These are phyloP conservation scores for Dacryopinax spathularia DNA, from an alignment of 768 basidiomycete species.

Conservation along the genomic window DNA sequence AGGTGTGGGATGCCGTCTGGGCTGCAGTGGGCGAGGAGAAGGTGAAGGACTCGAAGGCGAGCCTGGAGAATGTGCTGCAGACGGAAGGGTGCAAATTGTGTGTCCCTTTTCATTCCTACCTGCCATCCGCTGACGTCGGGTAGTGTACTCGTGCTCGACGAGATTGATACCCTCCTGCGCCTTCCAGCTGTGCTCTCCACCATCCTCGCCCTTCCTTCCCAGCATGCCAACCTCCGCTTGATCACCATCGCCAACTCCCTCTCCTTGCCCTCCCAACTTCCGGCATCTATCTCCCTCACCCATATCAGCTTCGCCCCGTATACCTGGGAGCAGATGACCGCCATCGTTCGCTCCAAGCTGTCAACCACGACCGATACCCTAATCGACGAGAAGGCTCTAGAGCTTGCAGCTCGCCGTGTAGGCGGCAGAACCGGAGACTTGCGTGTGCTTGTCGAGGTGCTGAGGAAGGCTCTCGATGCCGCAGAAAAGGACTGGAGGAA, in stretches of 20 bases:
- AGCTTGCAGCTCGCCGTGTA: slow-evolving; percentile 26
- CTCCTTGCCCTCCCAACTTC: slow-evolving; percentile 48
- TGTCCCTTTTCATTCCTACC: background rate
- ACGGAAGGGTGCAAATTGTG: slow-evolving; percentile 33
- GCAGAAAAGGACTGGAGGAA: slow-evolving; percentile 29
- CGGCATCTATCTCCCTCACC: slow-evolving; percentile 6
- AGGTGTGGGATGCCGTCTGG: slow-evolving; percentile 52
- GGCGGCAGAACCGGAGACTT: slow-evolving; percentile 76
- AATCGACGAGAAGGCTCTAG: slow-evolving; percentile 14
- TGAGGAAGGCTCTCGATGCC: slow-evolving; percentile 64
- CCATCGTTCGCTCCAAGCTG: slow-evolving; percentile 54
- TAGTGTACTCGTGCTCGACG: slow-evolving; percentile 60
- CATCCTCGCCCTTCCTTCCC: slow-evolving; percentile 52
- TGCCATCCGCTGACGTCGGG: background rate
- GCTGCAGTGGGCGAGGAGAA: slow-evolving; percentile 40
- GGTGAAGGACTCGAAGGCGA: slow-evolving; percentile 14
- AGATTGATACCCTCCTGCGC: slow-evolving; percentile 62
- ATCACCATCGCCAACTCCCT: slow-evolving; percentile 85
- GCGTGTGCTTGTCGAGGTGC: slow-evolving; percentile 61
- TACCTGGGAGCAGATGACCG: slow-evolving; percentile 51
- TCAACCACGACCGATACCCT: slow-evolving; percentile 29
- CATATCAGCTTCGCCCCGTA: slow-evolving; percentile 50
- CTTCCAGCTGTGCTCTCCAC: slow-evolving; percentile 42
- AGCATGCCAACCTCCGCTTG: slow-evolving; percentile 42
- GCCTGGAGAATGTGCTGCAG: slow-evolving; percentile 24